Base-by-base conservation (phyloP, 2,329 filamentous ascomycete species). In the Colletotrichum theobromicola region DNA sequence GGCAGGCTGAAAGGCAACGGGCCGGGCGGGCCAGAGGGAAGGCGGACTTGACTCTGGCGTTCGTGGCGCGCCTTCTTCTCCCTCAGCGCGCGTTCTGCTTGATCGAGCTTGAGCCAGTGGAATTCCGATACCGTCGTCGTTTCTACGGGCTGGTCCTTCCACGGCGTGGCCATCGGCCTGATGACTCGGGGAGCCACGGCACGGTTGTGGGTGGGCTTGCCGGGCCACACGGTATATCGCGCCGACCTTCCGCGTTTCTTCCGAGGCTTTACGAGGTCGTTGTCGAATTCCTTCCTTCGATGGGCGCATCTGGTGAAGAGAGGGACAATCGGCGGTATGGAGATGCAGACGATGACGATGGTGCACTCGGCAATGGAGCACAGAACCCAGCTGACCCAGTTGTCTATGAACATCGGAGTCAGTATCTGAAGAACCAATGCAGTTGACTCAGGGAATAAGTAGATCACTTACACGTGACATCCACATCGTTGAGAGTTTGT, bases 301-400 rank as follows among this genome's bases (percentile, higher is more conserved):
- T 60, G 63, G n/a, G 69, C 60, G 7, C 63, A 67, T 18, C 35
- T 57, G 24, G 68, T 55, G 55, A 80, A 75, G 7, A 82, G 73
- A 3, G 80, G 80, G 8, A 80, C 74, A 35, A 83, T 77, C 10
- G 79, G 79, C 5, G 82, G 82, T n/a, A 83, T 74, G 8, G 81
- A 83, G 12, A 81, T 81, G 74, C 81, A 82, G 35, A 82, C 77
- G 72, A 83, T 83, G 61, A 79, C 81, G 15, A 83, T 76, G 32
- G 79, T 80, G 63, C 79, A 79, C 72, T 83, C 82, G 34, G 81
- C 78, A 34, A 82, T 76, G 8, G 81, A 80, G 80, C 81, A 83
- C 70, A 82, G 77, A 58, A 82, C 76, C 60, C 79, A 79, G 0
- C 76, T 75, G 21, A 79, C 79, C 34, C 82, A 77, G 68, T 79